Evolutionary conservation across 176 grass and related monocot species (phyloP).

Genomic region (Saccharum spontaneum): DNA sequence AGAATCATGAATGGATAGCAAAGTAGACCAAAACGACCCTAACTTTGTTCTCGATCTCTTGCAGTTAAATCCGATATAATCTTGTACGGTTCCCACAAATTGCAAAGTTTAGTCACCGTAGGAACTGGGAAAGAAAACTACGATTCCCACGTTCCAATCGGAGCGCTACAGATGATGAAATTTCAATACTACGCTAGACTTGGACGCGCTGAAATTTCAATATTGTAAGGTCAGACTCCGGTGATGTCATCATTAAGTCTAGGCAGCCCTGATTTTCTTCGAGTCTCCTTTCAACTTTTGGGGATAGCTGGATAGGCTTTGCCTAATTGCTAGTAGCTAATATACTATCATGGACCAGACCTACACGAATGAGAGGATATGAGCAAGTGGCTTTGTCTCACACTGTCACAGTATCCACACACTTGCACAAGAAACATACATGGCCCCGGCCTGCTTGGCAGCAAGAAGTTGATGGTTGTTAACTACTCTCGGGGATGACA

Average conservation of each 20-base stretch:
- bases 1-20: neutral
- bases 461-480: neutral
- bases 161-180: neutral
- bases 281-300: neutral
- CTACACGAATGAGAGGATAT: neutral
- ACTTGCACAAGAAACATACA: conserved; percentile 7
- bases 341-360: too few relatives aligned
- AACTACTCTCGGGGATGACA: neutral
- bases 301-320: neutral
- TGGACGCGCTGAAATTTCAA: neutral
- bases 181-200: neutral
- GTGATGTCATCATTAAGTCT: neutral
- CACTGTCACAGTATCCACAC: neutral
- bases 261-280: neutral
- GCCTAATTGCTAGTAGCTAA: neutral
- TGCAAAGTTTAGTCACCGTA: neutral
- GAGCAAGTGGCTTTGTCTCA: neutral
- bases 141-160: neutral
- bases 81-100: too few relatives aligned
- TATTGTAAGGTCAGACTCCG: neutral
- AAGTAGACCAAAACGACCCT: too few relatives aligned
- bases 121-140: neutral
- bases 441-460: neutral
- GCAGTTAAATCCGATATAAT: neutral
- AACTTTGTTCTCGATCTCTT: neutral